A percentile compares a stretch with the other conserved stretches of the same genome.
phyloP scores from a whole-genome alignment of 2,329 filamentous ascomycete species.

The Falciphora oryzae region DNA sequence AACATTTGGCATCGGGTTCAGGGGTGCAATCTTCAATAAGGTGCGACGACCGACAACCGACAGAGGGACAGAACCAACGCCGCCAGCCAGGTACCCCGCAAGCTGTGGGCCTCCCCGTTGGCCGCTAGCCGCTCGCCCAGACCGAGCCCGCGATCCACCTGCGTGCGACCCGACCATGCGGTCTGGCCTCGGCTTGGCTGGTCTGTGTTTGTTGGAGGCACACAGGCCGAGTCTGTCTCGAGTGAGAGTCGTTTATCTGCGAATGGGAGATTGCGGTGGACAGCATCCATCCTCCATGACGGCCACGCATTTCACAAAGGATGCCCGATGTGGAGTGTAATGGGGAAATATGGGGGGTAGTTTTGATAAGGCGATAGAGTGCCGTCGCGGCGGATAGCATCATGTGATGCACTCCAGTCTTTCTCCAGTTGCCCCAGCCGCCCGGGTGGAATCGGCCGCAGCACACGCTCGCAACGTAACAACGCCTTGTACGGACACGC shows the following conservation, averaged over 20 bases:
- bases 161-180: neutral
- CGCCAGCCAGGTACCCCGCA: neutral
- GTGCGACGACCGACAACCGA: no score
- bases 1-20: no score
- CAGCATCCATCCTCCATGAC: no score
- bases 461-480: neutral
- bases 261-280: neutral
- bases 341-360: neutral
- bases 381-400: neutral
- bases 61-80: no score
- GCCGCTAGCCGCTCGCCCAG: neutral
- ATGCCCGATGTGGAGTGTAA: no score
- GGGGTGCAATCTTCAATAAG: no score
- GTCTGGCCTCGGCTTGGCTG: neutral
- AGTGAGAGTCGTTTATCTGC: neutral
- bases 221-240: neutral
- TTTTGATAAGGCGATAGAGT: neutral
- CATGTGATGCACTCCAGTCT: neutral
- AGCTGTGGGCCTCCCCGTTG: neutral
- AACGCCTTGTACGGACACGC: neutral
- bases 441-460: neutral
- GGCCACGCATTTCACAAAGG: no score
- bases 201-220: neutral
- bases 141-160: neutral
- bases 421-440: neutral